Percentiles rank a stretch among this genome's conserved stretches.
phyloP scores from a whole-genome alignment of 768 basidiomycete genomes.

The Coprinopsis sp. region DNA sequence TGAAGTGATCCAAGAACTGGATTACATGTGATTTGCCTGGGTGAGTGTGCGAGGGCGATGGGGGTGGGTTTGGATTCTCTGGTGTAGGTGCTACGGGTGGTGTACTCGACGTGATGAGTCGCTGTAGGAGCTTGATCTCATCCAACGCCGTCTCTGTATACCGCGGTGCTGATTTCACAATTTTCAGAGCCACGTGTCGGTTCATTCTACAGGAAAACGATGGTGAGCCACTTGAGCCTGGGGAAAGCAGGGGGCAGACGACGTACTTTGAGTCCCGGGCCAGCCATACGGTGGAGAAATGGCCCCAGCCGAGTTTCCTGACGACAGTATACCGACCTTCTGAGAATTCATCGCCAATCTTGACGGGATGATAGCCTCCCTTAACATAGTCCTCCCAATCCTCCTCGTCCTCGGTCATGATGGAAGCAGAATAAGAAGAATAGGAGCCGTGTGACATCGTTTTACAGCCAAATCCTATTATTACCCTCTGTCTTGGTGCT shows the following conservation, averaged over 20 bases:
- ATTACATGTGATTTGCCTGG: constrained; percentile 93
- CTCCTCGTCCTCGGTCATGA: constrained; percentile 90
- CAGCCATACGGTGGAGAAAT: constrained; percentile 93
- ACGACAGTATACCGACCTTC: constrained; percentile 87
- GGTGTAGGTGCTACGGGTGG: constrained; percentile 47
- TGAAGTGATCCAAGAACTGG: constrained; percentile 95
- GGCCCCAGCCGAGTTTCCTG: constrained; percentile 93
- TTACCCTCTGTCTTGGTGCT: constrained; percentile 10
- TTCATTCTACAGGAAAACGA: constrained; percentile 57
- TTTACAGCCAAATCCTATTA: constrained; percentile 8
- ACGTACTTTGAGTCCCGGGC: constrained; percentile 76
- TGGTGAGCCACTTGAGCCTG: not conserved
- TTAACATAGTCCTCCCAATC: constrained; percentile 86
- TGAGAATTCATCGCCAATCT: constrained; percentile 88
- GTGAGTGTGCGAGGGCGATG: constrained; percentile 65
- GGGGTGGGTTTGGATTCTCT: constrained; percentile 44
- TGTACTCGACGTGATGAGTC: constrained; percentile 80
- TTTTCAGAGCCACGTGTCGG: constrained; percentile 97
- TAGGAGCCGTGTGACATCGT: constrained; percentile 70
- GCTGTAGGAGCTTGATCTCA: constrained; percentile 96
- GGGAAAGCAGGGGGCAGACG: not conserved
- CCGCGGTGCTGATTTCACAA: constrained; percentile 94
- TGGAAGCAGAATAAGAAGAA: constrained; percentile 67
- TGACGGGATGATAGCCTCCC: constrained; percentile 88
- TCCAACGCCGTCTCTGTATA: constrained; percentile 99